Conservation (phyloP, 192 early-diverging fungal species). For the Borealophlyctis nickersoniae region DNA sequence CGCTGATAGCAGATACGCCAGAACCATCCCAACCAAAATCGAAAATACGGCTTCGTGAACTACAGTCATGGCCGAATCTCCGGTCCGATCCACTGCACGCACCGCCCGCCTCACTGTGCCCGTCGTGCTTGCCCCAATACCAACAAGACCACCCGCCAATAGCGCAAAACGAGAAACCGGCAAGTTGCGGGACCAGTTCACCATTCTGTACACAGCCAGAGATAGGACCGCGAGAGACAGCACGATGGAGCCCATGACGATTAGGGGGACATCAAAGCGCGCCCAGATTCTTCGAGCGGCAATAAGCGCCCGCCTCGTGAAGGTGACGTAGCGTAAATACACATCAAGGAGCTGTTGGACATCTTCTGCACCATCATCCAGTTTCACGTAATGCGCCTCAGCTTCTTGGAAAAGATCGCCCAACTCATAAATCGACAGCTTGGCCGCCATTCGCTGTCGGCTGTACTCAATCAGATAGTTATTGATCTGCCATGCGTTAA, state of each 20-base stretch:
- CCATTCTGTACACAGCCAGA: constrained; percentile 11
- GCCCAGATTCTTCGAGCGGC: constrained; percentile 86
- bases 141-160: constrained; percentile 16
- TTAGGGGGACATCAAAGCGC: constrained; percentile 80
- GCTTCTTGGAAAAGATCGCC: constrained; percentile 35
- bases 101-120: neutral
- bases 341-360: constrained; percentile 4
- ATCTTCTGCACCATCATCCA: neutral
- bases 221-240: constrained; percentile 38
- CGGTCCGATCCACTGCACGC: constrained; percentile 7
- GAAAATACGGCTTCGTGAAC: constrained; percentile 36
- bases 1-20: constrained; percentile 9
- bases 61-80: constrained; percentile 20
- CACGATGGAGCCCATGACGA: constrained; percentile 66
- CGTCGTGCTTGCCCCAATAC: neutral
- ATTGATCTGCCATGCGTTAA: constrained; percentile 70
- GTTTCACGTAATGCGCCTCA: constrained; percentile 14
- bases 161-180: no score
- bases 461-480: constrained; percentile 63
- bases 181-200: constrained; percentile 7
- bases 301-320: constrained; percentile 61
- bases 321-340: constrained; percentile 44
- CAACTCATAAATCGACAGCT: constrained; percentile 47
- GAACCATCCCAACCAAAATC: constrained; percentile 15
- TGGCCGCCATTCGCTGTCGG: constrained; percentile 45